Evolutionary conservation across 1,284 basidiomycete species (phyloP).

Genomic region (Irpex sp.): DNA sequence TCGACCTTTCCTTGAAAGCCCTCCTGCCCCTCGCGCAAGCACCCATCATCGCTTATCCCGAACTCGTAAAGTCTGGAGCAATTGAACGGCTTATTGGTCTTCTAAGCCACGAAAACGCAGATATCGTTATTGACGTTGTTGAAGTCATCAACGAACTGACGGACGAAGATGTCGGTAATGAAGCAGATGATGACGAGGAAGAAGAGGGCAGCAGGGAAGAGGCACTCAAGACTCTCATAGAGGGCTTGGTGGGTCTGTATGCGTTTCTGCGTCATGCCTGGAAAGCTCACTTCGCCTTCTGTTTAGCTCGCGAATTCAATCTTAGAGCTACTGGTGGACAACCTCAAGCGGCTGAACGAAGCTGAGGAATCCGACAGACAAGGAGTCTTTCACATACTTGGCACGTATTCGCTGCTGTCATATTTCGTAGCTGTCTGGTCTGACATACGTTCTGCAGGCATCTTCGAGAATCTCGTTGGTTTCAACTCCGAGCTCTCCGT

Average conservation of each 20-base stretch:
- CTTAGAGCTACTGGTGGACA: constrained; percentile 91
- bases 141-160: constrained; percentile 94
- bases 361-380: constrained; percentile 89
- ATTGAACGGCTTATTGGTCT: constrained; percentile 82
- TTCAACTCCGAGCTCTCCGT: constrained; percentile 84
- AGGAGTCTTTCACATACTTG: constrained; percentile 93
- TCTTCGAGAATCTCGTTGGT: constrained; percentile 93
- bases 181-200: constrained; percentile 76
- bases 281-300: constrained; percentile 7
- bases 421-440: not conserved
- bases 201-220: constrained; percentile 70
- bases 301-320: constrained; percentile 83
- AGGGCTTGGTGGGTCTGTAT: constrained; percentile 70
- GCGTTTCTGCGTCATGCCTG: not conserved
- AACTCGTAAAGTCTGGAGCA: constrained; percentile 84
- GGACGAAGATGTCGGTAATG: constrained; percentile 93
- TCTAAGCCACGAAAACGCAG: constrained; percentile 92
- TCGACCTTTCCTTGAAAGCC: constrained; percentile 89
- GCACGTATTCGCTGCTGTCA: constrained; percentile 42
- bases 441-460: constrained; percentile 57
- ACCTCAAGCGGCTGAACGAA: constrained; percentile 86
- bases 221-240: constrained; percentile 79
- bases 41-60: constrained; percentile 88
- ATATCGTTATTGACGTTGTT: constrained; percentile 93
- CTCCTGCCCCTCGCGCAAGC: constrained; percentile 91